Evolutionary conservation across 768 basidiomycete species (phyloP), one percentile per base, ranked within the genome.

Genomic region (Xerocomus potaroensis): DNA sequence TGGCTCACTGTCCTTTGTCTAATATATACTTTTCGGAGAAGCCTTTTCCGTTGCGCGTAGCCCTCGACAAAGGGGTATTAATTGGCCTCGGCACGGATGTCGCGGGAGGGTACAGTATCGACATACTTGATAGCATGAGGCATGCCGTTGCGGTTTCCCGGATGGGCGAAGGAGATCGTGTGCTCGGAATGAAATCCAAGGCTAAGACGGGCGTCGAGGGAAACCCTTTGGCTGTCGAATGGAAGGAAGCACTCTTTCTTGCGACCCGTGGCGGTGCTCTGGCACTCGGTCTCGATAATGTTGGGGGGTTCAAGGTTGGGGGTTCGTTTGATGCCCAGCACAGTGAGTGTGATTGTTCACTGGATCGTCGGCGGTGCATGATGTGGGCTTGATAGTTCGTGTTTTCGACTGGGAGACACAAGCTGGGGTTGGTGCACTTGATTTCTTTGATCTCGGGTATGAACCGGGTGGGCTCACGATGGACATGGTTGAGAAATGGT

Each of bases 1-100:
- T 94, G 18, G 88, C 91, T 0, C 89, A 91, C 56, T 95, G 92
- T 63, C 92, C 92, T 0, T 72, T 95, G 11, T 92, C 91, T 0
- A 94, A 95, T 59, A 75, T 79, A 3, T 95, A 94, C 66, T 91
- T 94, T 65, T 91, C 88, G 0, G 75, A 80, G 11, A 70, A 76
- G 44, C 79, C 83, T 1, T 84, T 90, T 58, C 76, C 73, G 3
- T 68, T 87, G 27, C 79, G 82, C 26, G 87, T 91, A 62, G 87
- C 88, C 4, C 69, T 92, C 27, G 66, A 75, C 35, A 65, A 63
- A 23, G 76, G 74, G 0, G 80, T 91, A 24, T 76, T 72, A 22
- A 79, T 94, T 10, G 92, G 91, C 0, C 75, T 95, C 1, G 92
- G 92, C 2, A 82, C 83, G 18, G 92, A 95, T 54, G 71, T 94